Evolutionary conservation across 345 rosid genomes (phyloP).

Genomic region (Moringa oleifera): DNA sequence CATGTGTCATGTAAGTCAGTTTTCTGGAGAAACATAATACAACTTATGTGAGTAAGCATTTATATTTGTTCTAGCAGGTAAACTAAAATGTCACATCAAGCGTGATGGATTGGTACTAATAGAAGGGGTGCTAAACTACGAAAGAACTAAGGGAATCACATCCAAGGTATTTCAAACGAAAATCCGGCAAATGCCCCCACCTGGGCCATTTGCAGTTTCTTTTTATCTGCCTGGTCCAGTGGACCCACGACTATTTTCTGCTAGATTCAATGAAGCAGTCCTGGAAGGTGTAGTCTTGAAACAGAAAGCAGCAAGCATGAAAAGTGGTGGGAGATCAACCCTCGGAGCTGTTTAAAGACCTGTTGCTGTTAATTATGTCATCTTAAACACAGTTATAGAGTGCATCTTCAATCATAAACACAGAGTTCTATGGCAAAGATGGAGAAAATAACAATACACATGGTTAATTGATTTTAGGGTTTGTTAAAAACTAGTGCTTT

Average conservation of each 20-base stretch:
- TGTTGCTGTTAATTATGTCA: neutral
- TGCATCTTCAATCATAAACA: too few species aligned
- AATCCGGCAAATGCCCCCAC: constrained; percentile 41
- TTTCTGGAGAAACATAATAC: neutral
- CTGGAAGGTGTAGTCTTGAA: constrained; percentile 63
- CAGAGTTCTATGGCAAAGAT: too few species aligned
- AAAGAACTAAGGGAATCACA: constrained; percentile 24
- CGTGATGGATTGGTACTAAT: constrained; percentile 54
- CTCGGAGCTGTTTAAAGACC: neutral
- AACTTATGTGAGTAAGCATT: neutral
- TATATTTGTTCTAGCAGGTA: constrained; percentile 33
- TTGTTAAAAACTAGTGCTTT: too few species aligned
- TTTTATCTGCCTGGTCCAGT: constrained; percentile 76
- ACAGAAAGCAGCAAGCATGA: constrained; percentile 15
- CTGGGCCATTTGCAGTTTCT: constrained; percentile 56
- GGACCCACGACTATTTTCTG: constrained; percentile 53
- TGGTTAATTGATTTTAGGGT: too few species aligned
- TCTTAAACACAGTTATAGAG: too few species aligned
- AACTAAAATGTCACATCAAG: constrained; percentile 45
- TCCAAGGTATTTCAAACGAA: constrained; percentile 31
- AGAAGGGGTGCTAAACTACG: constrained; percentile 40
- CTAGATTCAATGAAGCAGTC: constrained; percentile 49
- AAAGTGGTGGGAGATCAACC: neutral
- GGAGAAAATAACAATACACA: too few species aligned
- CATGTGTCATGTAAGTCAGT: neutral